A percentile compares a stretch with the other conserved stretches of the same genome.
Conservation (phyloP, 2,329 filamentous ascomycete species). For the Nemania sp. region DNA sequence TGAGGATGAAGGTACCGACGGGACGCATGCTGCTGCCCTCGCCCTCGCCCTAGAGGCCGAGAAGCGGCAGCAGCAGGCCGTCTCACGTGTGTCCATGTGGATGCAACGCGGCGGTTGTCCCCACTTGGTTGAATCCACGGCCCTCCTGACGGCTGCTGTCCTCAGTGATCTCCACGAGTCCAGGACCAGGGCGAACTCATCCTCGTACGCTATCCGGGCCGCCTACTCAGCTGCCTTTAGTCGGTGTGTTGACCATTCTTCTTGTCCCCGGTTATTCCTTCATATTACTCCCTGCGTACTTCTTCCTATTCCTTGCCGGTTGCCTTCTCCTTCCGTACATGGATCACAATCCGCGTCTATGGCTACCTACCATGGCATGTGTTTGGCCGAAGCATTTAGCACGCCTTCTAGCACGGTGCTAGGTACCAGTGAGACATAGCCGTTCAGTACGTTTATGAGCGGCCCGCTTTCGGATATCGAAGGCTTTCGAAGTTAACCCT, state of each 20-base stretch:
- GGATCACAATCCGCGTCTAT: conserved; percentile 8
- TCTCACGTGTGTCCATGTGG: conserved; percentile 74
- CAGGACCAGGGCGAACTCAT: conserved; percentile 51
- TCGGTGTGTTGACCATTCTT: conserved; percentile 64
- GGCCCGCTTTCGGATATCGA: conserved; percentile 14
- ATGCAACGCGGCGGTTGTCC: conserved; percentile 80
- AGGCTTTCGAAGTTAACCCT: not conserved
- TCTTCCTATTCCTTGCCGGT: not conserved
- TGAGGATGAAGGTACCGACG: conserved; percentile 23
- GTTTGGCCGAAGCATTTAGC: not conserved
- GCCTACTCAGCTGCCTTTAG: conserved; percentile 81
- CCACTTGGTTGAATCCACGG: conserved; percentile 83
- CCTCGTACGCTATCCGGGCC: conserved; percentile 72
- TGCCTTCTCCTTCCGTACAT: conserved; percentile 1
- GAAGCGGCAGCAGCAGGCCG: conserved; percentile 59
- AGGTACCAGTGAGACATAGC: conserved; percentile 4
- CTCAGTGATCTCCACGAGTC: conserved; percentile 68
- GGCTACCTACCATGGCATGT: conserved; percentile 2
- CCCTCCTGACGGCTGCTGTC: conserved; percentile 76
- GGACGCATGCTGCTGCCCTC: conserved; percentile 6
- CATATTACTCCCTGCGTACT: not conserved
- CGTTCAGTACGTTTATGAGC: conserved; percentile 12
- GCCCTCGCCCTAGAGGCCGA: conserved; percentile 31
- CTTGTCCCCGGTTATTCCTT: not conserved
- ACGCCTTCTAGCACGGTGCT: conserved; percentile 16